Base-by-base conservation (phyloP, 306 rosid species). In the Prunus mira region DNA sequence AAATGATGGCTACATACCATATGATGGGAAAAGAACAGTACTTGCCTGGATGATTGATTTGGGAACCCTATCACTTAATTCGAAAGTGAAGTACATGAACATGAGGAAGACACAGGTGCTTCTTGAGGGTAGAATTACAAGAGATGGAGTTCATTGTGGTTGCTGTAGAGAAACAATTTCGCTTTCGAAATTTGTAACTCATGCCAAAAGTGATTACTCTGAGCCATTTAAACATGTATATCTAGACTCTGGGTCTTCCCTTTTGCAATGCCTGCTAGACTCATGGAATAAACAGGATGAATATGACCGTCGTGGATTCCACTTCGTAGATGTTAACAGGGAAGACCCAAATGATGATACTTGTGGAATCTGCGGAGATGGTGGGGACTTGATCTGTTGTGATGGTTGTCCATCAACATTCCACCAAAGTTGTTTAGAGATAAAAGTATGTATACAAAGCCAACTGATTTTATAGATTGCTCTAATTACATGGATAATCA, bases 341-440 rank as follows among this genome's bases (percentile, higher is more conserved):
- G 91, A 89, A 82, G 99, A 95, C 80, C 97, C 99, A 56, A 95
- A 92, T 77, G 97, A 95, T 80, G 99, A 95, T 81, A 86, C 99
- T 20, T 95, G 99, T 68, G 97, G 97, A 56, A 86, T 95, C 64
- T 95, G 99, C 64, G 99, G 99, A 75, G 99, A 95, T 81, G 99
- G 99, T 46, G 99, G 99, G 73, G 87, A 92, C 80, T 85, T 95
- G 87, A 88, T 90, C 79, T 95, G 99, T 74, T 95, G 99, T 76
- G 99, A 95, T 81, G 79, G 93, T 76, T 95, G 99, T 82, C 99
- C 99, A 54, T 95, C 99, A 58, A 92, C 99, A 32, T 95, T 95
- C 85, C 99, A 95, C 80, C 95, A 89, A 76, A 86, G 87, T 82
- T 95, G 99, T 81, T 86, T 95, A 87, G 90, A 86, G 77, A 89